phyloP scores from a whole-genome alignment of 2,329 filamentous ascomycete species.

The Shiraia bambusicola region DNA sequence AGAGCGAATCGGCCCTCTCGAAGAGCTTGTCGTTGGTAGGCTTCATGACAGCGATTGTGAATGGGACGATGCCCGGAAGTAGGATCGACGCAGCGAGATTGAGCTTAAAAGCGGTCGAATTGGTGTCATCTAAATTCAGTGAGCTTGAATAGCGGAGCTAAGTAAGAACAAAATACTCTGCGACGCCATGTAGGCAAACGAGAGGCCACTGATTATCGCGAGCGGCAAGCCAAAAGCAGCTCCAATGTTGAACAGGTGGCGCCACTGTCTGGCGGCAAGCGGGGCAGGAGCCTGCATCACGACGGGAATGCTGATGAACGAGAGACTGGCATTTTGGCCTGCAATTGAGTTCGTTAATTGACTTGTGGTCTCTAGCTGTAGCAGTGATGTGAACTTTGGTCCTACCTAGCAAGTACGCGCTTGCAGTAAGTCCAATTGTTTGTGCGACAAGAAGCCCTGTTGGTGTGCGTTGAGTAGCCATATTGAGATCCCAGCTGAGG shows the following conservation, averaged over 20 bases:
- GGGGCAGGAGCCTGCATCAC: conserved; percentile 58
- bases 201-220: conserved; percentile 45
- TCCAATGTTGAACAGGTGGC: conserved; percentile 46
- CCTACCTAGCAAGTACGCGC: conserved; percentile 50
- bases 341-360: conserved; percentile 3
- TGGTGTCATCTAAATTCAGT: conserved; percentile 25
- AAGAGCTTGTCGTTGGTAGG: conserved; percentile 54
- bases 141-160: not conserved
- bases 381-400: not conserved
- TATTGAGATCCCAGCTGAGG: conserved; percentile 23
- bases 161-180: conserved; percentile 27
- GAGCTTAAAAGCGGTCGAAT: conserved; percentile 43
- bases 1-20: conserved; percentile 47
- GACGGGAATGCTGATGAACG: conserved; percentile 52
- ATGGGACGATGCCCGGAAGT: conserved; percentile 53
- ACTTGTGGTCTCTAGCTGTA: not conserved
- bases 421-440: conserved; percentile 54
- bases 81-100: conserved; percentile 53
- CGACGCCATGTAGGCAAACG: conserved; percentile 53
- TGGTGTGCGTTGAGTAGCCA: conserved; percentile 27
- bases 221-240: conserved; percentile 44
- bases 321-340: conserved; percentile 43
- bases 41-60: conserved; percentile 52
- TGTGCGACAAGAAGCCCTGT: conserved; percentile 50
- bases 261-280: conserved; percentile 60